These are phyloP conservation scores for Dendrobium chrysotoxum DNA, from an alignment of 106 monocot genomes.

Conservation along the genomic window DNA sequence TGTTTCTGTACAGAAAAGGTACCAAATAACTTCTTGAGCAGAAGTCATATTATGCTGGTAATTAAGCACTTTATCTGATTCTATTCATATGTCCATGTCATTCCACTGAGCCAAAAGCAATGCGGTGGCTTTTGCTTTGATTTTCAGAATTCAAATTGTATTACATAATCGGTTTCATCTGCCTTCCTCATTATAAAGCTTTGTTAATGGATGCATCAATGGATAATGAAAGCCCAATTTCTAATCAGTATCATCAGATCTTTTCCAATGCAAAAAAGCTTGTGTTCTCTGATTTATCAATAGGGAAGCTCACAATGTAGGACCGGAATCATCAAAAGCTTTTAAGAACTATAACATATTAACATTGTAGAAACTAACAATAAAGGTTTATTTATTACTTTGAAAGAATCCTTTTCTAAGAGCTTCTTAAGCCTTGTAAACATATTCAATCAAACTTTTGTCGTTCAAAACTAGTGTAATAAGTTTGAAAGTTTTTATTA, in stretches of 20 bases:
- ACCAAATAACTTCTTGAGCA: not conserved
- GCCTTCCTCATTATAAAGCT: not conserved
- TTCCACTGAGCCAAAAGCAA: not conserved
- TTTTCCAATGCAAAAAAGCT: too few species aligned
- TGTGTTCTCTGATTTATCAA: too few species aligned
- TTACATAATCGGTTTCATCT: not conserved
- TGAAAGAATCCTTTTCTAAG: too few species aligned
- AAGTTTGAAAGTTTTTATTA: not conserved
- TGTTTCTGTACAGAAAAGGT: not conserved
- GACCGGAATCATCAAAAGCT: too few species aligned
- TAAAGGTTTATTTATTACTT: too few species aligned
- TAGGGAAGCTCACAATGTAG: too few species aligned
- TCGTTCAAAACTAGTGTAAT: too few species aligned
- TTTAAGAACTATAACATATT: too few species aligned
- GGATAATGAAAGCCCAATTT: not conserved
- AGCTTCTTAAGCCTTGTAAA: too few species aligned
- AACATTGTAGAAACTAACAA: too few species aligned
- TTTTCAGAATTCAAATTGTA: not conserved
- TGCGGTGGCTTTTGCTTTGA: not conserved
- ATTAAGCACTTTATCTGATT: not conserved
- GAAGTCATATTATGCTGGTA: not conserved
- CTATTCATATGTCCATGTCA: not conserved
- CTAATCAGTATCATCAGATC: not conserved
- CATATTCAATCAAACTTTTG: too few species aligned
- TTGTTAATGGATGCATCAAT: not conserved